Evolutionary conservation across 148 eudicot genomes (phyloP).

Genomic region (Selenicereus undatus): DNA sequence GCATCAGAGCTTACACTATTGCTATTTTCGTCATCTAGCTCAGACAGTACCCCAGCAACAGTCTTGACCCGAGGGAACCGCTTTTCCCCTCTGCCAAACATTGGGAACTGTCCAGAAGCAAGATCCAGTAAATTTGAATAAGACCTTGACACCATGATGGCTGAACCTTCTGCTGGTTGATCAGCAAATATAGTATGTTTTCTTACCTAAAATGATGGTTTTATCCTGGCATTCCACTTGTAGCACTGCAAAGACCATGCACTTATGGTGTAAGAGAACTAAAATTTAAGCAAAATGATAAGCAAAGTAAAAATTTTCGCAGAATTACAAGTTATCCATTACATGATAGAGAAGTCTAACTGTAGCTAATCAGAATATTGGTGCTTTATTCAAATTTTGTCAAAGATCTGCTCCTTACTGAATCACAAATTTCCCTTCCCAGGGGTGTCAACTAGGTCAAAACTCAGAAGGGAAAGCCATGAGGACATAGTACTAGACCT

Average conservation of each 20-base stretch:
- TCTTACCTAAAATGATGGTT: neutral
- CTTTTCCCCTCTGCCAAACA: conserved; percentile 48
- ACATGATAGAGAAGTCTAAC: neutral
- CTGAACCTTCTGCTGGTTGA: neutral
- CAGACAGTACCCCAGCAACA: conserved; percentile 60
- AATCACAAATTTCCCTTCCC: neutral
- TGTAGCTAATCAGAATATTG: neutral
- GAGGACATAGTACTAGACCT: neutral
- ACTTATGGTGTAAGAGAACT: no score
- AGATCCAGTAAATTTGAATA: conserved; percentile 74
- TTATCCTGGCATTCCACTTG: conserved; percentile 4
- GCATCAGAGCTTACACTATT: conserved; percentile 64
- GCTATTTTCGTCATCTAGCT: conserved; percentile 63
- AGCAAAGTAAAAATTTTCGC: neutral
- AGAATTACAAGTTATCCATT: neutral
- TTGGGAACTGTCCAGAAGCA: conserved; percentile 52
- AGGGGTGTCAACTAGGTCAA: neutral
- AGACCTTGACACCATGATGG: conserved; percentile 68
- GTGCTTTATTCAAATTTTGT: neutral
- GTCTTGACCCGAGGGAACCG: conserved; percentile 66
- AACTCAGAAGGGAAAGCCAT: neutral
- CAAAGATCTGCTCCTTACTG: neutral
- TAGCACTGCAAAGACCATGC: conserved; percentile 15
- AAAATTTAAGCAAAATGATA: neutral
- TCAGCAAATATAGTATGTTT: conserved; percentile 6